These are phyloP conservation scores for Yamadazyma mexicana DNA, from an alignment of 1,139 yeast species.

Conservation along the genomic window DNA sequence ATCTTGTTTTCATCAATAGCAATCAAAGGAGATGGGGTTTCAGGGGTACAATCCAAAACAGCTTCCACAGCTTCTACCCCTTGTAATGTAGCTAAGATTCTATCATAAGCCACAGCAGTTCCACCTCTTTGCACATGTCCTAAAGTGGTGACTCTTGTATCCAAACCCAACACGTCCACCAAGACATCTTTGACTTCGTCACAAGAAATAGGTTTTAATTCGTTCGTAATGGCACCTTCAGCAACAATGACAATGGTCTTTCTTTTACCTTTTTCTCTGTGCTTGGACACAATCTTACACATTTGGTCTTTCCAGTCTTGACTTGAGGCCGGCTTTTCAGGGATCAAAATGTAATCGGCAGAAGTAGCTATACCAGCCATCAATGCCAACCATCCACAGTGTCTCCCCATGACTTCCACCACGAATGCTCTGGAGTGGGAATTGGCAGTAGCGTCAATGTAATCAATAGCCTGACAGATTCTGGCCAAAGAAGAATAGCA, in stretches of 20 bases:
- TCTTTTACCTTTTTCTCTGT: conserved; percentile 84
- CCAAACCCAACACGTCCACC: conserved; percentile 74
- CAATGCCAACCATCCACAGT: conserved; percentile 97
- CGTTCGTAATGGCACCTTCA: conserved; percentile 91
- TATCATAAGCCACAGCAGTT: conserved; percentile 90
- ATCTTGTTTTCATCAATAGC: conserved; percentile 86
- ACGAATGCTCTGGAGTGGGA: conserved; percentile 98
- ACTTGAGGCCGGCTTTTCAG: conserved; percentile 73
- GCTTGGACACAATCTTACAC: conserved; percentile 68
- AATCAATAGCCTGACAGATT: conserved; percentile 90
- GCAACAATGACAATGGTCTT: conserved; percentile 95
- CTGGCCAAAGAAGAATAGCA: conserved; percentile 92
- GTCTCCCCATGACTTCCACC: conserved; percentile 98
- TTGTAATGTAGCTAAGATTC: conserved; percentile 88
- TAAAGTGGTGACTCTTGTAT: conserved; percentile 89
- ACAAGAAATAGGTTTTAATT: conserved; percentile 77
- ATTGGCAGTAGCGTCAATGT: conserved; percentile 94
- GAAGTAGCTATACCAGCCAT: conserved; percentile 96
- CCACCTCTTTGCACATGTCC: conserved; percentile 99
- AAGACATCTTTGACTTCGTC: conserved; percentile 77
- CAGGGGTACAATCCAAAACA: conserved; percentile 83
- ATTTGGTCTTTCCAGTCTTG: conserved; percentile 77
- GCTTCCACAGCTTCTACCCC: conserved; percentile 98
- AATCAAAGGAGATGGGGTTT: conserved; percentile 93
- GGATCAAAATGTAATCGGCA: conserved; percentile 91